Evolutionary conservation across 2,329 filamentous ascomycete species (phyloP), one percentile per base, ranked within the genome.

Genomic region (Cladobotryum protrusum): DNA sequence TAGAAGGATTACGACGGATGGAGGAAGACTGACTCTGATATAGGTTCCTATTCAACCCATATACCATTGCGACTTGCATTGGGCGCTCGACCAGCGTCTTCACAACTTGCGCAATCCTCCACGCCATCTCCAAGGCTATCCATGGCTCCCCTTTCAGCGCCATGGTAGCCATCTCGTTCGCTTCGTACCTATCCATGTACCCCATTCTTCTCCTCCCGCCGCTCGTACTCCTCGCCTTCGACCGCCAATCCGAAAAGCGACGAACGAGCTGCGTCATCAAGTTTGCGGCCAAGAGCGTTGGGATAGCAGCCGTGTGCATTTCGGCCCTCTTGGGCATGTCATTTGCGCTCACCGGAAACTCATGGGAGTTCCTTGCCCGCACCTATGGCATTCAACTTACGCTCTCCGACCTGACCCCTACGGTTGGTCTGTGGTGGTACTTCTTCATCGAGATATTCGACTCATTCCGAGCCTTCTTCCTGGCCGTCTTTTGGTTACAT

Each of bases 361-460:
- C 90, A 2, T 95, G 88, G 87, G 84, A 91, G 54, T 99, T 97
- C 62, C 69, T 97, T 17, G 70, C 78, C 7, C 89, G 90, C 17
- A 96, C 93, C 1, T 99, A 99, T 68, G 90, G 92, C 58, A 89
- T 95, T 43, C 91, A 96, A 60, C 78, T 99, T 35, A 83, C 93
- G 1, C 79, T 99, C 3, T 89, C 90, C 8, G 93, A 99, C 64
- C 77, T 99, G 37, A 95, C 92, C 0, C 93, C 93, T 12, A 99
- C 97, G 57, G 87, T 95, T 29, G 93, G 93, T 1, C 76, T 99
- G 1, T 99, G 93, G 93, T 99, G 93, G 93, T 99, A 99, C 70
- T 99, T 99, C 72, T 97, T 99, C 65, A 95, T 95, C 58, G 92
- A 99, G 66, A 99, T 99, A 83, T 99, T 99, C 66, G 93, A 99